Base-by-base conservation (phyloP, 495 filamentous ascomycete species). In the Evansstolkia leycettana region DNA sequence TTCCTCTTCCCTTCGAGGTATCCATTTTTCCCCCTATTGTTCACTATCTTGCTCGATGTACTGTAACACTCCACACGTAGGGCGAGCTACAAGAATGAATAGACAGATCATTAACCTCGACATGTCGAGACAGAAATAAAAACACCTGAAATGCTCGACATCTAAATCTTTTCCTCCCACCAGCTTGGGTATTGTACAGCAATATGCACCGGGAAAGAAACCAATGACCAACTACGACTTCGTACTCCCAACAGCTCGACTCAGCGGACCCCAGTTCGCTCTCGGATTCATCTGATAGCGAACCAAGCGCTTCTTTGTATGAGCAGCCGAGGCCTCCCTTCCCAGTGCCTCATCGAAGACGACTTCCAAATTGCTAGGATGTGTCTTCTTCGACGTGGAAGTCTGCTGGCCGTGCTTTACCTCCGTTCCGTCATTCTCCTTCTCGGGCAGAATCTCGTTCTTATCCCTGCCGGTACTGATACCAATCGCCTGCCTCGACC, bases 201-300 rank as follows among this genome's bases (percentile, higher is more conserved):
- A n/a, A n/a, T 23, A 23, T 23, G 5, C 9, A 23, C 9, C 20
- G 5, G 20, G 4, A 5, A 29, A 29, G 28, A 5, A 29, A 4
- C 28, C 4, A n/a, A 5, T 29, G 12, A n/a, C n/a, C n/a, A 15
- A 15, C 28, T 29, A 29, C 11, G 28, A 29, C 28, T 37, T 28
- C 13, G 7, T n/a, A 7, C 45, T 36, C 1, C 54, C 50, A 26
- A 43, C 43, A 3, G 89, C 89, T 31, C 75, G 69, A 45, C 65
- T 78, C 76, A 94, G 77, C 0, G 90, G 90, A 0, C 90, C 90
- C 90, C 90, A 98, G 49, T 96, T 88, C 29, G 80, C 76, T 24
- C 76, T 63, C 10, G 90, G 90, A 50, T 96, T 95, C 17, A 73
- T 49, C 62, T 92, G 92, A 54, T 94, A 98, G 30, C 88, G 65